Evolutionary conservation across 768 basidiomycete genomes (phyloP).

Genomic region (Leccinum variicolor): DNA sequence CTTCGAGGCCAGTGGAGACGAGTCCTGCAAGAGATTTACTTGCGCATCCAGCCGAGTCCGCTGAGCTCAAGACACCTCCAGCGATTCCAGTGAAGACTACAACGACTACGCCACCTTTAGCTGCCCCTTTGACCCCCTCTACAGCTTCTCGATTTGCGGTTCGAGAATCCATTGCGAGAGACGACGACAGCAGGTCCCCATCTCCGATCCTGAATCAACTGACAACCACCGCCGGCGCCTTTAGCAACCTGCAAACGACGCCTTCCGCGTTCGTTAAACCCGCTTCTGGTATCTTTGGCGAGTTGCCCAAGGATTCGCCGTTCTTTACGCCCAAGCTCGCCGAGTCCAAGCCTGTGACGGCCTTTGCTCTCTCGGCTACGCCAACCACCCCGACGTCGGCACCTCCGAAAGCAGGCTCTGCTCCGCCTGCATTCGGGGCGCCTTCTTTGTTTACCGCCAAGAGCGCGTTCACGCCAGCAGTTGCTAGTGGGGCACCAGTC

Average conservation of each 20-base stretch:
- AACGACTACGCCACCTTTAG: slow-evolving; percentile 4
- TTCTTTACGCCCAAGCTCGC: slow-evolving; percentile 44
- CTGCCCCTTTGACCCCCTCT: background rate
- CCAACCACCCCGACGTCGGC: slow-evolving; percentile 18
- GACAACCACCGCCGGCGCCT: slow-evolving; percentile 32
- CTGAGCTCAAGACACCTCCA: slow-evolving; percentile 11
- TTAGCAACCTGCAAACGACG: slow-evolving; percentile 36
- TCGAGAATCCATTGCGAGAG: slow-evolving; percentile 13
- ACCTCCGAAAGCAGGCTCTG: slow-evolving; percentile 19
- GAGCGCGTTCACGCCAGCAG: slow-evolving; percentile 15
- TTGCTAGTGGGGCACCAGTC: background rate
- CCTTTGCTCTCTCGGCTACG: slow-evolving; percentile 30
- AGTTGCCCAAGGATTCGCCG: slow-evolving; percentile 44
- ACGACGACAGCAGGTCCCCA: slow-evolving; percentile 29
- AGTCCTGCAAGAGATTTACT: slow-evolving; percentile 3
- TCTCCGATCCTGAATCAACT: slow-evolving; percentile 15
- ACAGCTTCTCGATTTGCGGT: background rate
- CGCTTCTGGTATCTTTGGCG: slow-evolving; percentile 33
- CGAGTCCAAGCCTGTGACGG: slow-evolving; percentile 36
- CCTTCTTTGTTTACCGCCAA: slow-evolving; percentile 31
- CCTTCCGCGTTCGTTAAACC: slow-evolving; percentile 36
- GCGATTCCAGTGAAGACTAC: slow-evolving; percentile 3
- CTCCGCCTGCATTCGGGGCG: slow-evolving; percentile 38
- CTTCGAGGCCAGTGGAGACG: slow-evolving; percentile 9
- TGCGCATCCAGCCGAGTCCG: slow-evolving; percentile 7